Evolutionary conservation across 2,329 filamentous ascomycete species (phyloP).

Genomic region (Microascus cirrosus): DNA sequence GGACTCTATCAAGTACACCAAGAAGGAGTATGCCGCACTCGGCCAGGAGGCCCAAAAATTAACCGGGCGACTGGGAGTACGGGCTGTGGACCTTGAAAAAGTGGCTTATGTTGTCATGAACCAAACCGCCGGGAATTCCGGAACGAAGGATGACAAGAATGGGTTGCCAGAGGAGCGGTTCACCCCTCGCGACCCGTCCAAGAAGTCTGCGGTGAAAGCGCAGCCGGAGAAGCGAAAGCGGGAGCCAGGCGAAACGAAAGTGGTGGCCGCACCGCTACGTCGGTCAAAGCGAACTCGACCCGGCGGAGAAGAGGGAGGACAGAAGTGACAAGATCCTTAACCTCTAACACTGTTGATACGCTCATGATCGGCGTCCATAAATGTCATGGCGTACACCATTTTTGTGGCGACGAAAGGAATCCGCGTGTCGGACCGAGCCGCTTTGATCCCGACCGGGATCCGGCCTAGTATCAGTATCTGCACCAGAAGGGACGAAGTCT

Average conservation of each 20-base stretch:
- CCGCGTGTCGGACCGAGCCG: background rate
- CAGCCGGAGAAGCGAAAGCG: constrained; percentile 2
- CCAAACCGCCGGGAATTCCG: background rate
- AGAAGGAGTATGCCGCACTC: constrained; percentile 55
- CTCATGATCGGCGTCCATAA: background rate
- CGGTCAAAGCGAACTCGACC: constrained; percentile 1
- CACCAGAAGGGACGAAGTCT: background rate
- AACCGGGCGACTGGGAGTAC: constrained; percentile 36
- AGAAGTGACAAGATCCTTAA: background rate
- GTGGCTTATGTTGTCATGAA: constrained; percentile 59
- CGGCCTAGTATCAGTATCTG: background rate
- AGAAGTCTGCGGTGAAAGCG: background rate
- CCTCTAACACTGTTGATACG: background rate
- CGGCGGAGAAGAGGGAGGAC: background rate
- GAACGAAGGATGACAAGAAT: background rate
- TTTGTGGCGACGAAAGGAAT: background rate
- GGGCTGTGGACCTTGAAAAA: constrained; percentile 54
- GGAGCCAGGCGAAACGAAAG: background rate
- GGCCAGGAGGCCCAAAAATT: constrained; percentile 29
- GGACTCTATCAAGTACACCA: constrained; percentile 54
- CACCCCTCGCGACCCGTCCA: background rate
- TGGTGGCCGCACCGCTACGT: background rate
- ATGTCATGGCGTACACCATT: background rate
- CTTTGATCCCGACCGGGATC: background rate
- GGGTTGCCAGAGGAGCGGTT: background rate